Conservation (phyloP, 2,329 filamentous ascomycete species). For the Acrodontium crateriforme region DNA sequence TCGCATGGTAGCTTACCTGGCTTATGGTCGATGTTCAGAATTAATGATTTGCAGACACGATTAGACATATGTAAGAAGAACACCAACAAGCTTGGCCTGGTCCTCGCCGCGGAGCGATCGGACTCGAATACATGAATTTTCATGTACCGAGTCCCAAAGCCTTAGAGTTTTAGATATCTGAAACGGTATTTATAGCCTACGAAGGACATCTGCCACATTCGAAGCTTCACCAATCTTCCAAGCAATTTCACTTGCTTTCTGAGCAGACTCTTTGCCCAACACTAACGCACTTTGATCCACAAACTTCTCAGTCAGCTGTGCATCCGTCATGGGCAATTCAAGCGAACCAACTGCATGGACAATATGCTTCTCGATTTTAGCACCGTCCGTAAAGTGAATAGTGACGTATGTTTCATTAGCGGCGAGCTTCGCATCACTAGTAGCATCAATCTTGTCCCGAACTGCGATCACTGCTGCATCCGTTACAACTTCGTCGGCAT, state of each 20-base stretch:
- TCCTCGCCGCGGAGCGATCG: no score
- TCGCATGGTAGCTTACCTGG: no score
- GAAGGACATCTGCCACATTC: conserved; percentile 7
- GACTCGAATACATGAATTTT: no score
- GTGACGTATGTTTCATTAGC: conserved; percentile 31
- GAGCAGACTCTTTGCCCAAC: conserved; percentile 23
- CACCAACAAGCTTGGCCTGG: no score
- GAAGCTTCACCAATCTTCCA: conserved; percentile 10
- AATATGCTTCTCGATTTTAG: conserved; percentile 31
- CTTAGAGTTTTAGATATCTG: no score
- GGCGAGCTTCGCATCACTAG: conserved; percentile 25
- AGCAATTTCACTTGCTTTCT: conserved; percentile 10
- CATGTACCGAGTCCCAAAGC: no score
- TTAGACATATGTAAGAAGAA: no score
- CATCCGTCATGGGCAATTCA: conserved; percentile 34
- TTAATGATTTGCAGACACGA: no score
- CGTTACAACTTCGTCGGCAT: conserved; percentile 35
- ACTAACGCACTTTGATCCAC: conserved; percentile 32
- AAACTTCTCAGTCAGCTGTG: conserved; percentile 36
- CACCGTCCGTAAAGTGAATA: conserved; percentile 26
- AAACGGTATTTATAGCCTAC: conserved; percentile 2
- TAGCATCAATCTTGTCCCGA: conserved; percentile 33
- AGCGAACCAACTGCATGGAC: conserved; percentile 38
- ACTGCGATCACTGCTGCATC: conserved; percentile 28
- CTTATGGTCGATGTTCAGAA: no score